Evolutionary conservation across 345 rosid species (phyloP), one percentile per base, ranked within the genome.

Genomic region (Citrus unshiu): DNA sequence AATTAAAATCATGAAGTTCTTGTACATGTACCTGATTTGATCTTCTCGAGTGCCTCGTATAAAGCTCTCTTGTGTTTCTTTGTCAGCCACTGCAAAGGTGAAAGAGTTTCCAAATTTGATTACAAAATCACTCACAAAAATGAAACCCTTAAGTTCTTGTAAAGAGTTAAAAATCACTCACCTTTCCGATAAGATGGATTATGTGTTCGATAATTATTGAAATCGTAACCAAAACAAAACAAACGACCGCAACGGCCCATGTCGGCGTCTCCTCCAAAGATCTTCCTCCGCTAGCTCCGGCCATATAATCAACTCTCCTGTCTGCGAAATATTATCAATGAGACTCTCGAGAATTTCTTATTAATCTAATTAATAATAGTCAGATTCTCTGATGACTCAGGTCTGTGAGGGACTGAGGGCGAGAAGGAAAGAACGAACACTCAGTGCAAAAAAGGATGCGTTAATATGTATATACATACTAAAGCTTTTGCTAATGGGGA

Each of bases 1-100:
- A 13, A 46, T 46, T 13, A 46, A 46, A 13, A 46, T 13, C 5
- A 46, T 46, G 51, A 46, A 46, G 6, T 54, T 54, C 22, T 54
- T 54, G 0, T 5, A 16, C 7, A 4, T 19, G 22, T 81, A 95
- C 98, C 98, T 77, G 94, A 91, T 84, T 96, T 96, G 60, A 96
- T 84, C 78, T 96, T 96, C 78, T 92, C 99, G n/a, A 96, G 93
- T 19, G 98, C 91, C 77, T 96, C 99, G 54, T 67, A 89, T 3
- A 94, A 79, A 80, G 95, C 97, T 77, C 86, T 85, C 79, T 89
- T 94, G 75, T 84, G 85, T 81, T 85, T 91, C 73, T 69, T 92
- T 74, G 83, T 83, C 46, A 96, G 79, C 95, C 95, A 92, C 99
- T 96, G 87, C 32, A 74, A 16, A 3, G 58, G 22, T 54, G 22